Evolutionary conservation across 2,329 filamentous ascomycete genomes (phyloP).

Genomic region (Trichoderma guizhouense): DNA sequence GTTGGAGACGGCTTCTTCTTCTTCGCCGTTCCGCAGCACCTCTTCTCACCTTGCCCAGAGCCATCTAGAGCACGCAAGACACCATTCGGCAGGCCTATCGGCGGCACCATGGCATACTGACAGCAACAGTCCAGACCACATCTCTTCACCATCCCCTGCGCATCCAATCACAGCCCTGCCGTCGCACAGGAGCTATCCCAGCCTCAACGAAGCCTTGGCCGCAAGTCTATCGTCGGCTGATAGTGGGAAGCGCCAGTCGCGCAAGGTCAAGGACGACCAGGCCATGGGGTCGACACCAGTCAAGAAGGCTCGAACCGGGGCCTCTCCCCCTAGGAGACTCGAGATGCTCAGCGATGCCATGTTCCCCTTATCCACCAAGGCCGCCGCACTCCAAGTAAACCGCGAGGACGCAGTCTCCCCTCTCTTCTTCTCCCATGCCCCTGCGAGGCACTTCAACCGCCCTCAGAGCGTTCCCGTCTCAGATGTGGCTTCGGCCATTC

Average conservation of each 20-base stretch:
- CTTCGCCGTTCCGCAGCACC: background rate
- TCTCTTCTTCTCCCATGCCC: conserved; percentile 50
- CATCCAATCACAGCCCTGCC: background rate
- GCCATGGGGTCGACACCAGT: conserved; percentile 36
- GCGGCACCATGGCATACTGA: conserved; percentile 21
- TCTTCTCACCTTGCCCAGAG: conserved; percentile 1
- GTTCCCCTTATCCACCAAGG: conserved; percentile 19
- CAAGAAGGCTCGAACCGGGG: conserved; percentile 49
- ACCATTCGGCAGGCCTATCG: conserved; percentile 11
- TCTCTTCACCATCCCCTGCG: conserved; percentile 2
- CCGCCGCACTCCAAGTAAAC: conserved; percentile 21
- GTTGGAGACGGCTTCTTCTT: background rate
- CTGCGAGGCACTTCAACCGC: conserved; percentile 36
- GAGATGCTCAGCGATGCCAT: conserved; percentile 38
- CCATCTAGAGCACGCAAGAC: conserved; percentile 17
- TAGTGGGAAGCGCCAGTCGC: conserved; percentile 28
- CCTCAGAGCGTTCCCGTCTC: conserved; percentile 38
- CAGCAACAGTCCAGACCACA: conserved; percentile 19
- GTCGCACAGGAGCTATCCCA: background rate
- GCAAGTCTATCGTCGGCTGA: conserved; percentile 22
- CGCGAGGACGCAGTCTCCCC: conserved; percentile 46
- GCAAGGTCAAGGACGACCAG: conserved; percentile 20
- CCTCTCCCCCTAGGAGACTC: conserved; percentile 44
- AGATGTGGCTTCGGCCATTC: conserved; percentile 46
- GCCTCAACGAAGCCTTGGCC: conserved; percentile 11